phyloP scores from a whole-genome alignment of 2,329 filamentous ascomycete species.

The Penicillium nordicum region DNA sequence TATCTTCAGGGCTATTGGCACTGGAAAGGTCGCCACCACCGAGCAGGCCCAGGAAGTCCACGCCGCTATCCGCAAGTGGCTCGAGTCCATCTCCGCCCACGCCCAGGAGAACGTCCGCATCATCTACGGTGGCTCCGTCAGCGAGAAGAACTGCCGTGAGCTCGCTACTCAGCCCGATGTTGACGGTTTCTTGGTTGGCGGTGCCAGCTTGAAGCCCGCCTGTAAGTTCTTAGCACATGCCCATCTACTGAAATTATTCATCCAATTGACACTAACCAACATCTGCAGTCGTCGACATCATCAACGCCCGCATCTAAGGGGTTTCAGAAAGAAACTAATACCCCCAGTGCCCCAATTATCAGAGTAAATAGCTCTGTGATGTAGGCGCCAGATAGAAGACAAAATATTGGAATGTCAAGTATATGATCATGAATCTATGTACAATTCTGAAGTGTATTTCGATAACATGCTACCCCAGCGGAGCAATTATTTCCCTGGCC shows the following conservation, averaged over 20 bases:
- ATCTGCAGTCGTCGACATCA: slow-evolving; percentile 60
- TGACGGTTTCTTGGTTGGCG: slow-evolving; percentile 95
- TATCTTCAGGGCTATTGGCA: slow-evolving; percentile 64
- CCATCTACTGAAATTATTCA: background rate
- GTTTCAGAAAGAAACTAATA: slow-evolving; percentile 16
- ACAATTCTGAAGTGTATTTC: slow-evolving; percentile 18
- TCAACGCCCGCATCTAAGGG: slow-evolving; percentile 58
- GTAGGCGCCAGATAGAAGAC: slow-evolving; percentile 8
- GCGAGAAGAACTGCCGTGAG: slow-evolving; percentile 96
- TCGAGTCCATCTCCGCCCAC: slow-evolving; percentile 72
- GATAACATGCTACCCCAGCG: background rate
- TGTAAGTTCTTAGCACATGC: slow-evolving; percentile 56
- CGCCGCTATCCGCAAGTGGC: slow-evolving; percentile 85
- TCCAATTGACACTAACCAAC: slow-evolving; percentile 6
- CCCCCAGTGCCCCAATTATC: slow-evolving; percentile 5
- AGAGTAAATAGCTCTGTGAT: slow-evolving; percentile 7
- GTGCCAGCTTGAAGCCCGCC: slow-evolving; percentile 93
- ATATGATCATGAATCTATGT: slow-evolving; percentile 29
- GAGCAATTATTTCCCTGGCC: background rate
- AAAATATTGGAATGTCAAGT: slow-evolving; percentile 23
- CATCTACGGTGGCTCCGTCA: slow-evolving; percentile 94
- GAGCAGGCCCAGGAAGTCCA: slow-evolving; percentile 93
- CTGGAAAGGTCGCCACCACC: slow-evolving; percentile 85
- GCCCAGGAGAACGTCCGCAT: slow-evolving; percentile 85
- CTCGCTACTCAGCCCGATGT: slow-evolving; percentile 90